Conservation (phyloP, 73 alveolate genomes). For the Stentor coeruleus region DNA sequence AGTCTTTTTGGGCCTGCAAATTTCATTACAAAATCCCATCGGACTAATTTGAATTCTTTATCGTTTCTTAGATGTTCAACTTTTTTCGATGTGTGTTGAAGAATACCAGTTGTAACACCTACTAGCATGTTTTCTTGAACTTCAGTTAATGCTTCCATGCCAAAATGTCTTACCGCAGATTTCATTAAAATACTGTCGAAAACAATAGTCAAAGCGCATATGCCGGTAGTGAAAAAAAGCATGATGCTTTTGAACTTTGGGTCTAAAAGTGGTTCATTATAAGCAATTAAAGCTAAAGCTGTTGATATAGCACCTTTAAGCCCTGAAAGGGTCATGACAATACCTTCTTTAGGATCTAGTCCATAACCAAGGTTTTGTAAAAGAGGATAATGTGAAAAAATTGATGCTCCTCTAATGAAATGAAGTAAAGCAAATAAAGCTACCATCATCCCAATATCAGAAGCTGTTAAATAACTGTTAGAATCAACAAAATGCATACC, state of each 20-base stretch:
- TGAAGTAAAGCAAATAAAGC: slow-evolving; percentile 55
- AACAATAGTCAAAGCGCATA: slow-evolving; percentile 51
- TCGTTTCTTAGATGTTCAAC: slow-evolving; percentile 11
- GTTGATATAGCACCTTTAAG: slow-evolving; percentile 67
- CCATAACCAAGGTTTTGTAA: slow-evolving; percentile 59
- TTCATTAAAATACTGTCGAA: slow-evolving; percentile 9
- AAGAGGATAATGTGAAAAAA: slow-evolving; percentile 39
- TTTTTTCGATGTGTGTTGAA: slow-evolving; percentile 10
- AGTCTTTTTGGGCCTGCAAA: slow-evolving; percentile 13
- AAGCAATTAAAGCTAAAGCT: slow-evolving; percentile 60
- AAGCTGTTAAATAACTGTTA: slow-evolving; percentile 30
- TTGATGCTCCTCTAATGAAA: slow-evolving; percentile 42
- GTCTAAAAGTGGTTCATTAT: slow-evolving; percentile 40
- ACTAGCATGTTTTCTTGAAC: slow-evolving; percentile 22
- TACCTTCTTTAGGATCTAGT: slow-evolving; percentile 33
- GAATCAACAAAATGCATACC: slow-evolving; percentile 41
- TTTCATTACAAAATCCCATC: slow-evolving; percentile 19
- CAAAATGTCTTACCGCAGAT: not conserved
- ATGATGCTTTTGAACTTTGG: slow-evolving; percentile 47
- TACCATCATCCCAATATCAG: slow-evolving; percentile 42
- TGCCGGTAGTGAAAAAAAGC: slow-evolving; percentile 60
- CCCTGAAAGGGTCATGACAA: slow-evolving; percentile 57
- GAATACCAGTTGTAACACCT: slow-evolving; percentile 8
- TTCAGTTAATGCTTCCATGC: not conserved
- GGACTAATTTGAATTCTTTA: not conserved